Conservation (phyloP, 805 yeast genomes). For the Pachysolen tannophilus region DNA sequence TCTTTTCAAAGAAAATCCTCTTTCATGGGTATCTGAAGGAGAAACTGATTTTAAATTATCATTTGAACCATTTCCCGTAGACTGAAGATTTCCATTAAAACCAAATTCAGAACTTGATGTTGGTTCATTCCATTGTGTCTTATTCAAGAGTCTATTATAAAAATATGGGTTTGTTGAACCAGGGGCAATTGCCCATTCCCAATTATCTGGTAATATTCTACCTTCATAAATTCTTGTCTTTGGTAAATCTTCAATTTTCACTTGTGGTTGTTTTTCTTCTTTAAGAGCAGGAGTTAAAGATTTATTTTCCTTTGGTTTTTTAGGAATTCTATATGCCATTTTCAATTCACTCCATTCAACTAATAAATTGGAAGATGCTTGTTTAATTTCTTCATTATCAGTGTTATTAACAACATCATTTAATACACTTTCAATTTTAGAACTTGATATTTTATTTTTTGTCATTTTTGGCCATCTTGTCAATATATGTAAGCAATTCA, state of each 20-base stretch:
- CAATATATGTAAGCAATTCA: slow-evolving; percentile 49
- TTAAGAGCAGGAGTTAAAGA: slow-evolving; percentile 9
- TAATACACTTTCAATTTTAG: slow-evolving; percentile 64
- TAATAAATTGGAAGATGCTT: slow-evolving; percentile 37
- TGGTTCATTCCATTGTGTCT: slow-evolving; percentile 60
- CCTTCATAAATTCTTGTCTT: slow-evolving; percentile 16
- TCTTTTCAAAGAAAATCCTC: slow-evolving; percentile 6
- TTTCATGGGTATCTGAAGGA: not conserved
- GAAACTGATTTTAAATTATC: no score
- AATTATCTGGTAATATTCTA: slow-evolving; percentile 46
- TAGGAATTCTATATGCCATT: slow-evolving; percentile 82
- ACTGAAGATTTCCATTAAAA: not conserved
- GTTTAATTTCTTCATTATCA: slow-evolving; percentile 19
- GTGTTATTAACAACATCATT: slow-evolving; percentile 26
- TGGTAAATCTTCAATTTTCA: slow-evolving; percentile 6
- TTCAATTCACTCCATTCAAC: slow-evolving; percentile 66
- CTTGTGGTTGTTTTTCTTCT: slow-evolving; percentile 16
- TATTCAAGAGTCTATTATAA: slow-evolving; percentile 38
- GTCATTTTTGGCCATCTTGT: slow-evolving; percentile 58
- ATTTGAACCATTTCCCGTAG: not conserved
- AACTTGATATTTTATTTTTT: slow-evolving; percentile 65
- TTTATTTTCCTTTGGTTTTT: slow-evolving; percentile 24
- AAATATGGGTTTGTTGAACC: slow-evolving; percentile 40
- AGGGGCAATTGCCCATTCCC: slow-evolving; percentile 52
- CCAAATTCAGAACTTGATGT: slow-evolving; percentile 9